Percentiles rank a stretch among this genome's conserved stretches.
These are phyloP conservation scores for Hypoxylon cercidicola DNA, from an alignment of 495 filamentous ascomycete genomes.

Conservation along the genomic window DNA sequence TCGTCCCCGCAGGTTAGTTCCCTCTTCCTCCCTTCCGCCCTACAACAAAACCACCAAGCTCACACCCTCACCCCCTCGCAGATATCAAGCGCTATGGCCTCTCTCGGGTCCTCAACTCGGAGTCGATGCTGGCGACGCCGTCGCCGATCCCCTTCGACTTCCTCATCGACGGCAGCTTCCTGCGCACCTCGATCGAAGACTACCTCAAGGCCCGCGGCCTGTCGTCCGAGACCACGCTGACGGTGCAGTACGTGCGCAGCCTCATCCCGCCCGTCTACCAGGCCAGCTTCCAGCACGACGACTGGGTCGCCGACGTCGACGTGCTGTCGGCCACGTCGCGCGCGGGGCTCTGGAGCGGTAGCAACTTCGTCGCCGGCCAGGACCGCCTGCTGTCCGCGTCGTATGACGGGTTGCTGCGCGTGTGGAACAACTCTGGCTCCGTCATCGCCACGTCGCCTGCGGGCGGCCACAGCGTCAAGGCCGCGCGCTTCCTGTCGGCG, in stretches of 20 bases:
- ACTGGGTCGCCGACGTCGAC: constrained; percentile 96
- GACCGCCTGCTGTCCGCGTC: constrained; percentile 83
- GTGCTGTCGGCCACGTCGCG: constrained; percentile 74
- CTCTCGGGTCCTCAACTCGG: constrained; percentile 90
- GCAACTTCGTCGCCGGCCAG: constrained; percentile 54
- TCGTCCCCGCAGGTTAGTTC: constrained; percentile 60
- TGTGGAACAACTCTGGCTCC: constrained; percentile 90
- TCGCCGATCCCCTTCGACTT: constrained; percentile 94
- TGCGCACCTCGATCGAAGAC: constrained; percentile 87
- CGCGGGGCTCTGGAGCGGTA: constrained; percentile 65
- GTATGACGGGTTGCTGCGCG: constrained; percentile 85
- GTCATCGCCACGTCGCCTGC: constrained; percentile 75
- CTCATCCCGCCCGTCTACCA: constrained; percentile 87
- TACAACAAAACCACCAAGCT: constrained; percentile 16
- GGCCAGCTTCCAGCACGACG: constrained; percentile 91
- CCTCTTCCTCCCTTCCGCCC: constrained; percentile 10
- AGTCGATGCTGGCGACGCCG: constrained; percentile 76
- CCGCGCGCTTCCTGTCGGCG: constrained; percentile 80
- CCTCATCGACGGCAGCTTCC: constrained; percentile 88
- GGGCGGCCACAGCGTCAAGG: constrained; percentile 82
- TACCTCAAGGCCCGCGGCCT: constrained; percentile 87
- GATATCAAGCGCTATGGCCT: constrained; percentile 89
- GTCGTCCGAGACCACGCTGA: constrained; percentile 84
- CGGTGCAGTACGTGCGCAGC: constrained; percentile 91
- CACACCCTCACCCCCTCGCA: constrained; percentile 45